phyloP scores from a whole-genome alignment of 495 filamentous ascomycete species.

The Penicillium subrubescens region DNA sequence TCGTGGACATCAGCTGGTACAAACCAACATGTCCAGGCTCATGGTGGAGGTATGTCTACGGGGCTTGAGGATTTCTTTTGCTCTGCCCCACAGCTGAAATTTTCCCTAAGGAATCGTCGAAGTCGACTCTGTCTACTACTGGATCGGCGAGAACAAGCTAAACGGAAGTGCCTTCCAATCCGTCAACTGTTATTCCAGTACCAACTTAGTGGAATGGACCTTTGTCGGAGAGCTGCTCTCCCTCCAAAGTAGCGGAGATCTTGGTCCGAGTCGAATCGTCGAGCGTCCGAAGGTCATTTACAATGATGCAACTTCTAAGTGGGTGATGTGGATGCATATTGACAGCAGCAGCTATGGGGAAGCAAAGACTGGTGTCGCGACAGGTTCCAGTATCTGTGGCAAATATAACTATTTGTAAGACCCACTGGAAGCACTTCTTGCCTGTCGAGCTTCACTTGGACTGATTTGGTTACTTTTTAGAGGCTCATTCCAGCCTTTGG shows the following conservation, averaged over 20 bases:
- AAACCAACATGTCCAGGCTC: conserved; percentile 59
- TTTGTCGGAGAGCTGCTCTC: conserved; percentile 58
- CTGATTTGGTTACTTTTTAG: neutral
- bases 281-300: conserved; percentile 68
- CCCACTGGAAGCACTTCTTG: neutral
- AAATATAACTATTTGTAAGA: conserved; percentile 38
- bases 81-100: no score
- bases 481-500: conserved; percentile 43
- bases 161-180: conserved; percentile 59
- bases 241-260: conserved; percentile 51
- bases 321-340: conserved; percentile 68
- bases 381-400: conserved; percentile 59
- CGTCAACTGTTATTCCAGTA: conserved; percentile 56
- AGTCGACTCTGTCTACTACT: conserved; percentile 58
- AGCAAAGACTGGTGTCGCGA: conserved; percentile 66
- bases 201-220: conserved; percentile 63
- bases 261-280: conserved; percentile 62
- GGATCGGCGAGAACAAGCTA: conserved; percentile 68
- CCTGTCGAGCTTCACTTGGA: neutral
- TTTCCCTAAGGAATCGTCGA: conserved; percentile 39
- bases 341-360: conserved; percentile 63
- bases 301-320: conserved; percentile 55
- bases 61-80: no score
- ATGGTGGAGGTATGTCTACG: conserved; percentile 46
- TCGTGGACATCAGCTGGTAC: conserved; percentile 1